phyloP scores from a whole-genome alignment of 495 filamentous ascomycete species.

The Cercophora sp. region DNA sequence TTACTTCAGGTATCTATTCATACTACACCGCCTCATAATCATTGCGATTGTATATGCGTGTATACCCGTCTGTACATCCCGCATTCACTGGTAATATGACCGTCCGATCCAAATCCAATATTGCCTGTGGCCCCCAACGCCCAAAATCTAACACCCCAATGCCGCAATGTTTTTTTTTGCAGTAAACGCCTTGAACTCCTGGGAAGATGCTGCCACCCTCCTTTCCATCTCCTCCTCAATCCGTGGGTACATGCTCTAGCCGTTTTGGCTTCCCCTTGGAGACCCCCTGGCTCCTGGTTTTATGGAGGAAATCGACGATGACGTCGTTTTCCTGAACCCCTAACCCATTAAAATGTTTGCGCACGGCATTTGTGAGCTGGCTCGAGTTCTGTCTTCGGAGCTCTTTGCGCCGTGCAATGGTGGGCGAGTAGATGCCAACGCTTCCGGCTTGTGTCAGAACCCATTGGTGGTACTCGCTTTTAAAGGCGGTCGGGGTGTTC shows the following conservation, averaged over 20 bases:
- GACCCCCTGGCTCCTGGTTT: constrained; percentile 50
- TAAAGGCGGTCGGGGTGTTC: constrained; percentile 64
- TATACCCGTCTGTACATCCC: no score
- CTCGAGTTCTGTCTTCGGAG: constrained; percentile 68
- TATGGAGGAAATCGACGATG: constrained; percentile 83
- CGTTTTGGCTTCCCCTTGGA: constrained; percentile 29
- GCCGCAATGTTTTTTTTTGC: no score
- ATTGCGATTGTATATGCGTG: no score
- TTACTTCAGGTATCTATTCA: no score
- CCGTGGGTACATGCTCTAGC: constrained; percentile 20
- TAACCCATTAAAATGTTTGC: constrained; percentile 86
- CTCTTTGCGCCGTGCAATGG: constrained; percentile 60
- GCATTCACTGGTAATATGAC: no score
- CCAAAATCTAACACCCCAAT: no score
- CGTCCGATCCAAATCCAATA: no score
- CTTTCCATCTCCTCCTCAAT: no score
- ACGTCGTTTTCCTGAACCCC: constrained; percentile 84
- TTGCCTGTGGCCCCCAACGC: no score
- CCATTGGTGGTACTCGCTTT: constrained; percentile 65
- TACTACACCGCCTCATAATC: no score
- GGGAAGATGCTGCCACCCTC: no score
- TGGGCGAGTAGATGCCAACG: constrained; percentile 69
- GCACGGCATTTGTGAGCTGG: constrained; percentile 72
- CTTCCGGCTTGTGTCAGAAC: constrained; percentile 62
- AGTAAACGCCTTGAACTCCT: no score